These are phyloP conservation scores for Onygena corvina DNA, from an alignment of 2,329 filamentous ascomycete genomes.

Conservation along the genomic window DNA sequence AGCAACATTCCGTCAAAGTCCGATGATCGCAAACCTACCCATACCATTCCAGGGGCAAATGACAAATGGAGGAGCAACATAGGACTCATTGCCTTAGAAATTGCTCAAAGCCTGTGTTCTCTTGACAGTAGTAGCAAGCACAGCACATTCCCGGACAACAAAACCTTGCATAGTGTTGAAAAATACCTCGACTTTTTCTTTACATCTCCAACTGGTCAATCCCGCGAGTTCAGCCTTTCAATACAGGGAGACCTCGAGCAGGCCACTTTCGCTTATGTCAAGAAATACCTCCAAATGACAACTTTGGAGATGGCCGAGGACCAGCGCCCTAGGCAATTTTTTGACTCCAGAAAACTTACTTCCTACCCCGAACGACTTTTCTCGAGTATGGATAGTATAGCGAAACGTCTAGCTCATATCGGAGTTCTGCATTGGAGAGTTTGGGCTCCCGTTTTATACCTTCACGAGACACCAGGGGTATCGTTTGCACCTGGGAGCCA, in stretches of 20 bases:
- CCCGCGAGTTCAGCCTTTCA: constrained; percentile 24
- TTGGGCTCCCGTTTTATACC: constrained; percentile 66
- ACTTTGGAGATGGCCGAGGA: constrained; percentile 35
- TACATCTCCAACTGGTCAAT: constrained; percentile 24
- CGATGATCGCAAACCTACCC: neutral
- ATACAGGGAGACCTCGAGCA: constrained; percentile 26
- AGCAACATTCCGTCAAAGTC: neutral
- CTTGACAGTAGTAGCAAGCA: constrained; percentile 10
- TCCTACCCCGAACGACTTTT: constrained; percentile 20
- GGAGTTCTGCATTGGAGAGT: constrained; percentile 81
- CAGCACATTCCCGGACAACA: constrained; percentile 21
- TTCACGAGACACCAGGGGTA: constrained; percentile 1
- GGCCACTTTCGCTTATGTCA: constrained; percentile 24
- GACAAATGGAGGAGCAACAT: constrained; percentile 27
- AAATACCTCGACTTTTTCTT: constrained; percentile 26
- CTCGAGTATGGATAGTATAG: constrained; percentile 41
- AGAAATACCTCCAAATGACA: constrained; percentile 31
- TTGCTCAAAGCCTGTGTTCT: constrained; percentile 25
- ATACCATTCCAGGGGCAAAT: neutral
- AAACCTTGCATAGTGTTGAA: constrained; percentile 26
- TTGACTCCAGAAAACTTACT: constrained; percentile 13
- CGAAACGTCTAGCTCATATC: constrained; percentile 68
- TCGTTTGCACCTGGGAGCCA: neutral
- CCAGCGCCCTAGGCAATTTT: constrained; percentile 24
- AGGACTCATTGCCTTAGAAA: constrained; percentile 32